Evolutionary conservation across 768 basidiomycete species (phyloP), one percentile per base, ranked within the genome.

Genomic region (Agrocybe chaxingu): DNA sequence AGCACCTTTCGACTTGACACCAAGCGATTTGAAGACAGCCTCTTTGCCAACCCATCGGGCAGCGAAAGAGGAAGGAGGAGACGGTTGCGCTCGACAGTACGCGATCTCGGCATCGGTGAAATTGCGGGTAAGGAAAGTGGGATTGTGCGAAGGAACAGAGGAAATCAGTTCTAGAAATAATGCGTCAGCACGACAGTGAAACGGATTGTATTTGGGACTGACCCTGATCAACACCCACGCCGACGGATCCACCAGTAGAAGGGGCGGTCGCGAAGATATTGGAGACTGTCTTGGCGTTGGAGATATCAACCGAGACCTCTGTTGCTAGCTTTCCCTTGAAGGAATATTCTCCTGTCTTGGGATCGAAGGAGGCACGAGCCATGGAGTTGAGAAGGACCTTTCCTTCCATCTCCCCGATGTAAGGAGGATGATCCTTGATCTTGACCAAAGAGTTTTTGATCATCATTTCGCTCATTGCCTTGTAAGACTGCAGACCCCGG

Each of bases 1-100:
- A 8, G 95, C 96, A 35, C 97, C 97, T 69, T 92, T 89, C 3
- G 91, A 93, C 13, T 85, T 72, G 39, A 93, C 87, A 16, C 92
- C 89, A 1, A 99, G 79, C 4, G 93, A 89, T 74, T 98, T 98
- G 85, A 98, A 98, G 47, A 89, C 84, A 2, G 95, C 96, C 68
- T 98, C 97, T 71, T 98, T 99, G 45, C 92, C 96, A 29, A 82
- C 90, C 96, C 97, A 99, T 49, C 95, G 89, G 33, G 90, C 95
- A 16, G 97, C 96, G 64, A 97, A 94, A 2, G 96, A 98, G 7
- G 97, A 88, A 1, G 80, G 69, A 12, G 91, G 84, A 42, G 89
- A 90, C 2, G 96, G 86, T 61, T 98, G 93, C n/a, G 79, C 59
- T 45, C 72, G 76, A 70, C 95, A 98, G 76, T 98, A 98, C 8